phyloP scores from a whole-genome alignment of 306 rosid species.

The Canavalia gladiata region DNA sequence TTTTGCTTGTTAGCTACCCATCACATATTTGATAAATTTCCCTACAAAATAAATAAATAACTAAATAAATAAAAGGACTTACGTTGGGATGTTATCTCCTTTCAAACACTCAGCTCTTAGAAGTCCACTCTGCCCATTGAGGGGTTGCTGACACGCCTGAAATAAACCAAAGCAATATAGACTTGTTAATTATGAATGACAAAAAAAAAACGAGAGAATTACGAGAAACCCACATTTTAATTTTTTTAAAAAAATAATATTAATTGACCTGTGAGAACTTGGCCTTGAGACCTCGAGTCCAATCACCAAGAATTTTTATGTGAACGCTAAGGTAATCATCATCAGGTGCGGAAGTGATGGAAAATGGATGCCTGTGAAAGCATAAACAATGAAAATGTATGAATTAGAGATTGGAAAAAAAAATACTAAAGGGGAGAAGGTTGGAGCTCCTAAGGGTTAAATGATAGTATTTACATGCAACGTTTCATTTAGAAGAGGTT shows the following conservation, averaged over 20 bases:
- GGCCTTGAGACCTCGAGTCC: conserved; percentile 60
- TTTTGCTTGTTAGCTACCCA: conserved; percentile 27
- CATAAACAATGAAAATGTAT: conserved; percentile 9
- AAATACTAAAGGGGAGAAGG: neutral
- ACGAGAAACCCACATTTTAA: conserved; percentile 21
- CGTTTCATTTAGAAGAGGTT: conserved; percentile 28
- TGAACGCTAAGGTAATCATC: conserved; percentile 75
- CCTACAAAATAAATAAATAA: neutral
- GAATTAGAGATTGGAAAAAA: conserved; percentile 14
- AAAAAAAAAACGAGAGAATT: too few species aligned
- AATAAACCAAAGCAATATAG: conserved; percentile 38
- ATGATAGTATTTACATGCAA: conserved; percentile 19
- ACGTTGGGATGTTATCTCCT: conserved; percentile 53
- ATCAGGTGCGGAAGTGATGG: conserved; percentile 78
- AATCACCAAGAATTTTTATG: conserved; percentile 68
- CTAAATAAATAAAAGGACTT: conserved; percentile 11
- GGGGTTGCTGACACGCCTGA: conserved; percentile 68
- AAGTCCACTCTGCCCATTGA: conserved; percentile 63
- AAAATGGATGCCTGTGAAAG: conserved; percentile 76
- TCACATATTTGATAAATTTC: conserved; percentile 9
- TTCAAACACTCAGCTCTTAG: conserved; percentile 63
- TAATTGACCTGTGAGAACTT: conserved; percentile 60
- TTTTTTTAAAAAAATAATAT: neutral
- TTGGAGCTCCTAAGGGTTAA: neutral
- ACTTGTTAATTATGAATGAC: neutral